A percentile compares a stretch with the other conserved stretches of the same genome.
Evolutionary conservation across 106 monocot species (phyloP).

Genomic region (Allium cepa): DNA sequence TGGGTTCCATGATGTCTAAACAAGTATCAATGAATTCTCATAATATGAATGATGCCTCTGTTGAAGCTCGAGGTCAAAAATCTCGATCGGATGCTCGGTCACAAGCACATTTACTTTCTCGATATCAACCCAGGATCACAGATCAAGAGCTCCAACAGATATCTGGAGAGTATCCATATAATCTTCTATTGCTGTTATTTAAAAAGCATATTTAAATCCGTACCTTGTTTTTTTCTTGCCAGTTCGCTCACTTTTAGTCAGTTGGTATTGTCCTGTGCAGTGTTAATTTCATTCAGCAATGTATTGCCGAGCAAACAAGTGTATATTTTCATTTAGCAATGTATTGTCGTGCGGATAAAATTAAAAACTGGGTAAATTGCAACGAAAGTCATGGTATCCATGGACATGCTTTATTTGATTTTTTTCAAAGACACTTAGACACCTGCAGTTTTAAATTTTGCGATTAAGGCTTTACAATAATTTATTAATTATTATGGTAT

Average conservation of each 20-base stretch:
- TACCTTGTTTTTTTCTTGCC: too few species aligned
- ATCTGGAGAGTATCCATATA: conserved; percentile 82
- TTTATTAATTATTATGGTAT: not conserved
- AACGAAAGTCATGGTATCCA: too few species aligned
- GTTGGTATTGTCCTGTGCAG: too few species aligned
- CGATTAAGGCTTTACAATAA: not conserved
- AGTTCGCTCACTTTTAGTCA: too few species aligned
- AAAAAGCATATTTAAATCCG: too few species aligned
- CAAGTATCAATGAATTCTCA: conserved; percentile 20
- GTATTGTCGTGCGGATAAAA: too few species aligned
- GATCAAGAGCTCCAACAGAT: conserved; percentile 81
- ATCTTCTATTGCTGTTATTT: not conserved
- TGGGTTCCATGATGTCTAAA: conserved; percentile 23
- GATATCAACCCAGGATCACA: conserved; percentile 81
- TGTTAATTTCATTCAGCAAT: not conserved
- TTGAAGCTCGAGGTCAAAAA: conserved; percentile 49
- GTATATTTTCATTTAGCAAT: not conserved
- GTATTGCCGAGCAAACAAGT: not conserved
- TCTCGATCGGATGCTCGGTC: conserved; percentile 37
- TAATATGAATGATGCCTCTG: conserved; percentile 5
- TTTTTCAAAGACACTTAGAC: too few species aligned
- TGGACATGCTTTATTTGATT: too few species aligned
- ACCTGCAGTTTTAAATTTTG: not conserved
- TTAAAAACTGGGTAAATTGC: too few species aligned
- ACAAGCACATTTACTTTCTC: conserved; percentile 54